Conservation (phyloP, 1,284 basidiomycete species). For the Cutaneotrichosporon sp. region DNA sequence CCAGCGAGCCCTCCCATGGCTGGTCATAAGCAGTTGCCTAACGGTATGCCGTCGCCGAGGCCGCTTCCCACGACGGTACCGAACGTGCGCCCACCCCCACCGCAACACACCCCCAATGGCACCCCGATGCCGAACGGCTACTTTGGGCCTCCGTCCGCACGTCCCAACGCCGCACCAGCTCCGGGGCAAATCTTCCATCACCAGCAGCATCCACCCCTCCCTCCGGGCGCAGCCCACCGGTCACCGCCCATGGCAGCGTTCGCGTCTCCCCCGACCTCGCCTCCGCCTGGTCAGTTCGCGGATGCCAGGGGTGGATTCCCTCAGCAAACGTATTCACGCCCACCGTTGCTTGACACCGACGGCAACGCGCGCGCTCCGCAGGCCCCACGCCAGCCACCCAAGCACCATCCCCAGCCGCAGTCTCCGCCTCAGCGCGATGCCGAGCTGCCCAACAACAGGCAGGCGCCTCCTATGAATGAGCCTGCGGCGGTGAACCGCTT, state of each 20-base stretch:
- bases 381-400: too few relatives aligned
- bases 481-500: background rate
- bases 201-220: background rate
- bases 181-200: too few relatives aligned
- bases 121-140: background rate
- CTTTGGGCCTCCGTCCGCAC: background rate
- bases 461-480: too few relatives aligned
- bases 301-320: slow-evolving; percentile 2
- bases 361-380: background rate
- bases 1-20: slow-evolving; percentile 1
- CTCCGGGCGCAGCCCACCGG: background rate
- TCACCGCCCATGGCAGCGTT: slow-evolving; percentile 1
- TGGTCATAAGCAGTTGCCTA: background rate
- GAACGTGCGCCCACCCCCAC: background rate
- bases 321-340: slow-evolving; percentile 15
- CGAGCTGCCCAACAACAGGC: background rate
- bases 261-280: slow-evolving; percentile 9
- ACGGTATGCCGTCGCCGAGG: background rate
- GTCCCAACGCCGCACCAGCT: too few relatives aligned
- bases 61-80: background rate
- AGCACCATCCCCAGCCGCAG: too few relatives aligned
- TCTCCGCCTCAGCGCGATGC: background rate
- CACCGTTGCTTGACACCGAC: slow-evolving; percentile 12
- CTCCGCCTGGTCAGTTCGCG: background rate
- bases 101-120: background rate